phyloP scores from a whole-genome alignment of 2,329 filamentous ascomycete species.

The Dothideomycetes sp. region DNA sequence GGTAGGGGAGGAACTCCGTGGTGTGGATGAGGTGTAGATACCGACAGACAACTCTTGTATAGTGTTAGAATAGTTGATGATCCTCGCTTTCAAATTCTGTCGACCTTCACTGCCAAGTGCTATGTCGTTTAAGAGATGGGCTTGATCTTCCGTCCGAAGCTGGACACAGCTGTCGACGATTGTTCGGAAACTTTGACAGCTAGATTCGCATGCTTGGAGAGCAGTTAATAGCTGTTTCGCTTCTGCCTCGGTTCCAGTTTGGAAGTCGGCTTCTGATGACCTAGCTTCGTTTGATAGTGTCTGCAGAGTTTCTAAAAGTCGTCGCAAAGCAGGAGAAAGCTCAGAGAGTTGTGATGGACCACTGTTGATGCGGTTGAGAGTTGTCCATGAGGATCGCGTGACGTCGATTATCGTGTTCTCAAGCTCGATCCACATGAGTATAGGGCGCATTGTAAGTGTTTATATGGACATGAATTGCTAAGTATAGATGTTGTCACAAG shows the following conservation, averaged over 20 bases:
- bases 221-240: conserved; percentile 2
- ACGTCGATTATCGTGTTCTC: conserved; percentile 1
- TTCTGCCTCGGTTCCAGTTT: conserved; percentile 3
- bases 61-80: neutral
- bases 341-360: neutral
- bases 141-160: neutral
- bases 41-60: neutral
- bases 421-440: conserved; percentile 4
- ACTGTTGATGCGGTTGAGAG: neutral
- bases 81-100: neutral
- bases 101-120: neutral
- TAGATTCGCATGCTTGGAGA: conserved; percentile 9
- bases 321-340: neutral
- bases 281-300: neutral
- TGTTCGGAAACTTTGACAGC: neutral
- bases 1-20: conserved; percentile 1
- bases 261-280: neutral
- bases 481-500: no score
- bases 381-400: neutral
- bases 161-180: neutral
- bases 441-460: no score
- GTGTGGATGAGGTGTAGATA: neutral
- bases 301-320: neutral
- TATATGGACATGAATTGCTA: no score
- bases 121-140: neutral